Evolutionary conservation across 2,329 filamentous ascomycete species (phyloP), one percentile per base, ranked within the genome.

Genomic region (Diaporthe velutina): DNA sequence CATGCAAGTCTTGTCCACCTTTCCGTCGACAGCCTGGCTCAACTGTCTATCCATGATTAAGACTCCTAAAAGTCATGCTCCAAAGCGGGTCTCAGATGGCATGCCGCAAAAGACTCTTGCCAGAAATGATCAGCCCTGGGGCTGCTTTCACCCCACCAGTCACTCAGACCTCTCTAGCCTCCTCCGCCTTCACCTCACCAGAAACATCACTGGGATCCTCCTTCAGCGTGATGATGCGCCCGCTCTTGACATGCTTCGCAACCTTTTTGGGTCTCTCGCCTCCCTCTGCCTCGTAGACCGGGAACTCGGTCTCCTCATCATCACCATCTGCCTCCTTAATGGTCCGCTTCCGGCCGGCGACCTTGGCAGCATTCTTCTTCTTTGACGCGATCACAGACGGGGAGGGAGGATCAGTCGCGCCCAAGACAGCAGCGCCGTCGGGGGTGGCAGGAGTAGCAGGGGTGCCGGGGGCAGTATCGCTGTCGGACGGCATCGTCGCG

Each of bases 221-320:
- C 52, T 30, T 54, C 0, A 30, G 8, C 25, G 1, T 19, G 52
- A 30, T 6, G 19, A 2, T 4, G 42, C 42, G 7, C 7, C 13
- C 1, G 13, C 4, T 9, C 30, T 30, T 38, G 45, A 54, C 25
- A 28, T 30, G 64, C 67, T 57, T 70, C 7, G 52, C 50, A 10
- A 17, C 25, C 38, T 70, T 70, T 52, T 57, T 45, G 38, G 66
- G 66, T 25, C 52, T 55, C 17, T 5, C 48, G 9, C 48, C 61
- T 15, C 48, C 35, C 4, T 28, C 66, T 22, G 3, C 22, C 22
- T 9, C 52, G n/a, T n/a, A n/a, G n/a, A n/a, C n/a, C n/a, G n/a
- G n/a, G n/a, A n/a, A n/a, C 25, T 54, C 15, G 15, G 3, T 22
- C 28, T 28, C 0, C 2, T 17, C 52, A 1, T 45, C 66, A 2